These are phyloP conservation scores for Stromatinia cepivora DNA, from an alignment of 2,329 filamentous ascomycete genomes.

Conservation along the genomic window DNA sequence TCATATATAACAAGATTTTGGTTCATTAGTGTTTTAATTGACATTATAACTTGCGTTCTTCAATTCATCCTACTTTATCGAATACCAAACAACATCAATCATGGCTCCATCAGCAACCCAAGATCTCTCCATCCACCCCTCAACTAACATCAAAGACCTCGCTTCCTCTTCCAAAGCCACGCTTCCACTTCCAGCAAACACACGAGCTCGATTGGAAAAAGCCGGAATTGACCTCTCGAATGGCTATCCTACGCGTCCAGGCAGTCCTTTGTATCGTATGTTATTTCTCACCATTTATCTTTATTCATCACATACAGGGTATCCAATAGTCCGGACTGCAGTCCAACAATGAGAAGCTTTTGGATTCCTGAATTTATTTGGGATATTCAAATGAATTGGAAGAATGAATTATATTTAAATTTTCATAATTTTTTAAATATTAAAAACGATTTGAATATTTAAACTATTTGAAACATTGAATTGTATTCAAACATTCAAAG, in stretches of 20 bases:
- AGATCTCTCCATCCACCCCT: slow-evolving; percentile 56
- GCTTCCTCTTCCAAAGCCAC: slow-evolving; percentile 63
- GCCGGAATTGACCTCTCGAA: slow-evolving; percentile 68
- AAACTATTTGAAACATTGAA: too few species aligned
- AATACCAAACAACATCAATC: not conserved
- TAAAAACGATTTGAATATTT: too few species aligned
- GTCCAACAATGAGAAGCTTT: too few species aligned
- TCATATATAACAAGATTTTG: not conserved
- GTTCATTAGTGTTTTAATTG: not conserved
- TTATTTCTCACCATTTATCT: not conserved
- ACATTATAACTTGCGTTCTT: not conserved
- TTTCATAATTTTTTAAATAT: too few species aligned
- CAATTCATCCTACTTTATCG: not conserved
- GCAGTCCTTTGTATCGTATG: slow-evolving; percentile 58
- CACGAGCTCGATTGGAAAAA: slow-evolving; percentile 61
- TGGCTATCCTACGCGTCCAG: slow-evolving; percentile 71
- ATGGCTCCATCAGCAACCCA: slow-evolving; percentile 42
- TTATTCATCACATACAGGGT: too few species aligned
- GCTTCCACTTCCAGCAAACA: slow-evolving; percentile 58
- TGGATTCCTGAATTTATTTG: too few species aligned
- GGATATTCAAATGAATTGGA: too few species aligned
- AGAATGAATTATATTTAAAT: too few species aligned
- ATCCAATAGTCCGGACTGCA: too few species aligned
- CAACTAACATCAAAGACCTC: slow-evolving; percentile 58
- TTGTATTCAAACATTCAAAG: too few species aligned